Conservation (phyloP, 768 basidiomycete species). For the Amanita fuliginea region DNA sequence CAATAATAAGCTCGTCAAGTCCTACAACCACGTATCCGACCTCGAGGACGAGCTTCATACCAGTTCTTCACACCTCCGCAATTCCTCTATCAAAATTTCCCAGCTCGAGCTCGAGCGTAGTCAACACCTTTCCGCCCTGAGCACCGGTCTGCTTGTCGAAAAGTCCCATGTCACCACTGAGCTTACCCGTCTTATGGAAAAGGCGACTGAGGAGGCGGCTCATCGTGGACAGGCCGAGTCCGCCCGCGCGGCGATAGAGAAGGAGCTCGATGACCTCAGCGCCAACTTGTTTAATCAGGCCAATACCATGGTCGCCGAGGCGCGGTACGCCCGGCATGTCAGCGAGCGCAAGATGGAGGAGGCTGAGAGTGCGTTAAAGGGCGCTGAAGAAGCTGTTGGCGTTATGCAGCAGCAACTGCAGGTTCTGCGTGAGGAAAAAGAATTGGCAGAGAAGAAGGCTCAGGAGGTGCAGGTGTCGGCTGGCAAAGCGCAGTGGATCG, state of each 20-base stretch:
- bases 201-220: conserved; percentile 90
- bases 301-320: conserved; percentile 97
- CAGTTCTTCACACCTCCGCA: conserved; percentile 43
- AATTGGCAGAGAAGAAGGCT: conserved; percentile 42
- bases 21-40: conserved; percentile 86
- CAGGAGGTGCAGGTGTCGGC: conserved; percentile 37
- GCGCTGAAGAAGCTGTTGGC: conserved; percentile 80
- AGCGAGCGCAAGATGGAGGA: conserved; percentile 70
- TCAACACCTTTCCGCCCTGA: conserved; percentile 81
- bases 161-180: conserved; percentile 83
- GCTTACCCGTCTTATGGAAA: conserved; percentile 88
- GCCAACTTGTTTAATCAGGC: conserved; percentile 86
- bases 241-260: conserved; percentile 75
- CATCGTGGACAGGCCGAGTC: conserved; percentile 84
- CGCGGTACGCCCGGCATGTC: conserved; percentile 50
- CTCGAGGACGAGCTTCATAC: conserved; percentile 85
- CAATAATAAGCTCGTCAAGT: conserved; percentile 85
- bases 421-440: conserved; percentile 53
- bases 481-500: conserved; percentile 65
- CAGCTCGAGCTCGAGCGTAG: conserved; percentile 79
- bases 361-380: conserved; percentile 65
- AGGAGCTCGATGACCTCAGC: conserved; percentile 91
- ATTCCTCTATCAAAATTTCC: conserved; percentile 55
- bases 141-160: conserved; percentile 88
- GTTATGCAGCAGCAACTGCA: conserved; percentile 85